phyloP scores from a whole-genome alignment of 2,329 filamentous ascomycete species.

The Lasiodiplodia citricola region DNA sequence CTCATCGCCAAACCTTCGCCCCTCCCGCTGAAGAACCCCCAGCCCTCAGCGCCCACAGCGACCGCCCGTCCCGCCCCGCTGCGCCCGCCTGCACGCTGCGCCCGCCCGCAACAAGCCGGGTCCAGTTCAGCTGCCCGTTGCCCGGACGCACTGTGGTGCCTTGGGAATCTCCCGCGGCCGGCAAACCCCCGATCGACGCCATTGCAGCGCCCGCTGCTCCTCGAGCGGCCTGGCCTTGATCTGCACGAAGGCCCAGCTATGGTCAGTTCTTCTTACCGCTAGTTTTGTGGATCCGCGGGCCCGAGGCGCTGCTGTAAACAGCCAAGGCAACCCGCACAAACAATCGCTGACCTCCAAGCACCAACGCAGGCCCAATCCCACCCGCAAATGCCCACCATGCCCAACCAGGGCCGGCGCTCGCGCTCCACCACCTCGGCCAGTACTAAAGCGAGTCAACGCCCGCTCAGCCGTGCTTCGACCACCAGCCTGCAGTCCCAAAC shows the following conservation, averaged over 20 bases:
- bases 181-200: constrained; percentile 22
- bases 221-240: constrained; percentile 16
- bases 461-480: constrained; percentile 55
- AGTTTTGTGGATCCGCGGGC: constrained; percentile 25
- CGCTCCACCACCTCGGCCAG: constrained; percentile 54
- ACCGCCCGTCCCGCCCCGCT: neutral
- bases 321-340: constrained; percentile 34
- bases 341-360: constrained; percentile 32
- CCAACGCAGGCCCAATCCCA: constrained; percentile 29
- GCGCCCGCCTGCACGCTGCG: neutral
- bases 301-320: constrained; percentile 25
- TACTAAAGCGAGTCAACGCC: constrained; percentile 49
- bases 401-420: constrained; percentile 48
- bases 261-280: constrained; percentile 24
- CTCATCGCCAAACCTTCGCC: neutral
- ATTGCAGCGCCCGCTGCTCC: constrained; percentile 9
- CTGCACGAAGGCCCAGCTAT: constrained; percentile 14
- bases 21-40: neutral
- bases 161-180: constrained; percentile 13
- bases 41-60: neutral
- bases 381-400: constrained; percentile 34
- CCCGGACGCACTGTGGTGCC: constrained; percentile 14
- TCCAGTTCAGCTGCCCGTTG: constrained; percentile 12
- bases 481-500: constrained; percentile 51
- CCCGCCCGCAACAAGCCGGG: neutral